Evolutionary conservation across 306 rosid genomes (phyloP), one percentile per base, ranked within the genome.

Genomic region (Sesbania bispinosa): DNA sequence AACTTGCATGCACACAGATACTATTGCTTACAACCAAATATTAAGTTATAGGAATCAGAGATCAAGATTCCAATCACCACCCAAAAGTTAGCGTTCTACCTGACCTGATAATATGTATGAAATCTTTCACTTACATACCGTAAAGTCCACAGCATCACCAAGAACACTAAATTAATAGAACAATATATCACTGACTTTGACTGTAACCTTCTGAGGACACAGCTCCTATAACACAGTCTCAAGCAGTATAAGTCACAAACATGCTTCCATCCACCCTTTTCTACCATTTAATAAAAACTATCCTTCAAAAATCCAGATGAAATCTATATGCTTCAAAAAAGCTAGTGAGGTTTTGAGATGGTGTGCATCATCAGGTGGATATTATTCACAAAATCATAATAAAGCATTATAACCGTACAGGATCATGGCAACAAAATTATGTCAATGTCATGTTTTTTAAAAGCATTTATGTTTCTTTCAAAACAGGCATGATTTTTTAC

Each of bases 311-410:
- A 7, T n/a, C n/a, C n/a, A n/a, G n/a, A n/a, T n/a, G n/a, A n/a
- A n/a, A n/a, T n/a, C n/a, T n/a, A n/a, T n/a, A n/a, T 21, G 23
- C 50, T 68, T 5, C 16, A 4, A 33, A 52, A 7, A 33, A 4
- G 21, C 33, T 30, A 10, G n/a, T n/a, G 9, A 67, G n/a, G 20
- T 23, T 20, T 19, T 19, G 14, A 24, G 21, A 33, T 67, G 48
- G 52, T 20, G 38, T 51, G 24, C 50, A 11, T 15, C 50, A 53
- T 69, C 19, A 53, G 26, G 27, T 14, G 26, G 64, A 54, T 54
- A 64, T 26, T 61, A 41, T 54, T 64, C 79, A 41, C 30, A 27
- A 42, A 51, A 42, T 51, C 66, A 55, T 43, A 66, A 42, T 53
- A 41, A 13, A 20, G 50, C 41, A 43, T 21, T 54, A 30, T 33